Conservation (phyloP, 257 asterid genomes). For the Marsdenia floribunda region DNA sequence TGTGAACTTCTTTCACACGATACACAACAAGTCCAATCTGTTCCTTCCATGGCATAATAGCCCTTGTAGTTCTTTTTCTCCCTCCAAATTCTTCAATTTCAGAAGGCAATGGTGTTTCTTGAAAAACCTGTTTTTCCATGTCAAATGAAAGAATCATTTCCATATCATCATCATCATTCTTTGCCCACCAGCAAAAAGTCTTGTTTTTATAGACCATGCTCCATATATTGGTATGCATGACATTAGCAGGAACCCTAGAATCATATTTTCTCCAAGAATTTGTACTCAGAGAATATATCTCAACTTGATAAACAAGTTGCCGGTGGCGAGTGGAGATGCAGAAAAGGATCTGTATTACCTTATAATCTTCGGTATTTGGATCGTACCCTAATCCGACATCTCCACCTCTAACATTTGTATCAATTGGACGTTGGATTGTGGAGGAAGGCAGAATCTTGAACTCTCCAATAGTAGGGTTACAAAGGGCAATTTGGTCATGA, state of each 20-base stretch:
- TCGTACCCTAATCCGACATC: constrained; percentile 52
- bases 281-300: constrained; percentile 35
- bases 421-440: constrained; percentile 20
- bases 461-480: constrained; percentile 46
- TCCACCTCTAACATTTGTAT: constrained; percentile 39
- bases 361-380: constrained; percentile 26
- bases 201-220: constrained; percentile 49
- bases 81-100: constrained; percentile 37
- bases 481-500: constrained; percentile 45
- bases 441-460: constrained; percentile 37
- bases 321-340: constrained; percentile 22
- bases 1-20: constrained; percentile 26
- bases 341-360: constrained; percentile 48
- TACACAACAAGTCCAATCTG: constrained; percentile 47
- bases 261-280: constrained; percentile 42
- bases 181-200: constrained; percentile 68
- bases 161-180: constrained; percentile 17
- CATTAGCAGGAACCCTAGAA: constrained; percentile 31
- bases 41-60: constrained; percentile 33
- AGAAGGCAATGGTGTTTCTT: constrained; percentile 38
- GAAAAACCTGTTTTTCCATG: constrained; percentile 30
- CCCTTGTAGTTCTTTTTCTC: constrained; percentile 39
- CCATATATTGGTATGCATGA: constrained; percentile 45
- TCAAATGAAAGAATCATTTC: constrained; percentile 50
- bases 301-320: constrained; percentile 31